Evolutionary conservation across 306 rosid species (phyloP).

Genomic region (Macrotyloma uniflorum): DNA sequence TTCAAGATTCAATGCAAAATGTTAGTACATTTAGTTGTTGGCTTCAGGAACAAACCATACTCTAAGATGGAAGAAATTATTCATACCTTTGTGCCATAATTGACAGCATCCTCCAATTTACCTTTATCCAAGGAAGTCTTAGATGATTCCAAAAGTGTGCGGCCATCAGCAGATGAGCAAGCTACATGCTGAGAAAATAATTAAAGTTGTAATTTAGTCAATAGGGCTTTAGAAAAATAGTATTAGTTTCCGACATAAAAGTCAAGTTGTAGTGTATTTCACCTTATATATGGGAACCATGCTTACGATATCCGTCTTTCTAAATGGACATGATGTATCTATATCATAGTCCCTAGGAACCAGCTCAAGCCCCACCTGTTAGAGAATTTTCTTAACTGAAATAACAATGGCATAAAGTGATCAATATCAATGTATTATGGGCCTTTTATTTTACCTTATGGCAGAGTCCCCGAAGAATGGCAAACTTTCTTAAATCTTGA

Average conservation of each 20-base stretch:
- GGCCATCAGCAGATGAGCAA: slow-evolving; percentile 98
- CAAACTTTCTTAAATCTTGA: slow-evolving; percentile 78
- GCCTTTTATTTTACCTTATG: slow-evolving; percentile 71
- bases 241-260: background rate
- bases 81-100: slow-evolving; percentile 90
- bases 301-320: slow-evolving; percentile 77
- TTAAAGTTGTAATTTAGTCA: slow-evolving; percentile 33
- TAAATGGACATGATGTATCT: slow-evolving; percentile 75
- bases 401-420: slow-evolving; percentile 13
- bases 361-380: slow-evolving; percentile 97
- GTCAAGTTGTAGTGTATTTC: slow-evolving; percentile 5
- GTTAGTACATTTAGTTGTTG: slow-evolving; percentile 29
- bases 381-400: slow-evolving; percentile 37
- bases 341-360: slow-evolving; percentile 90
- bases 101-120: slow-evolving; percentile 97
- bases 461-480: slow-evolving; percentile 93
- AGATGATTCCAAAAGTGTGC: slow-evolving; percentile 92
- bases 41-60: slow-evolving; percentile 5
- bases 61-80: slow-evolving; percentile 13
- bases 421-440: background rate
- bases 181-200: slow-evolving; percentile 77
- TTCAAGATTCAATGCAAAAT: slow-evolving; percentile 50
- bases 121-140: slow-evolving; percentile 98
- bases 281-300: slow-evolving; percentile 98
- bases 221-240: slow-evolving; percentile 14